Conservation (phyloP, 805 yeast species). For the Yarrowia yakushimensis region DNA sequence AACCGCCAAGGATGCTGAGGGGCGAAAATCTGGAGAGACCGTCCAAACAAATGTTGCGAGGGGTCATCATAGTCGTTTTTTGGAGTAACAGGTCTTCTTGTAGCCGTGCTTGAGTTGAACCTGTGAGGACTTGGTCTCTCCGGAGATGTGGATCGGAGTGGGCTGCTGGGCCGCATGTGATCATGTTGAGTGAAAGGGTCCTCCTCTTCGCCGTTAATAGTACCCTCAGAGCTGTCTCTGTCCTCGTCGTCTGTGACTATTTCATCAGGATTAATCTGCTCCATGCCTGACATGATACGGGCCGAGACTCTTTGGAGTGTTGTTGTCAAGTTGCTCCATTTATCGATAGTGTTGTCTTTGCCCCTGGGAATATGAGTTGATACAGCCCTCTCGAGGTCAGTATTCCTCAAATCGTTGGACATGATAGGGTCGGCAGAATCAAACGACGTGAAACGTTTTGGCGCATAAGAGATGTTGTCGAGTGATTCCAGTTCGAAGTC, state of each 20-base stretch:
- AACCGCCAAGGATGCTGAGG: slow-evolving; percentile 26
- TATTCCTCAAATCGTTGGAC: not conserved
- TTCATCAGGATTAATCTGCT: slow-evolving; percentile 1
- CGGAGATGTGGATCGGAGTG: not conserved
- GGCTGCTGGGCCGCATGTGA: not conserved
- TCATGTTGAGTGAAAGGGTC: not conserved
- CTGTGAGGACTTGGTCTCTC: not conserved
- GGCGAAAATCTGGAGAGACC: slow-evolving; percentile 29
- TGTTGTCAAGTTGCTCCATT: not conserved
- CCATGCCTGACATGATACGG: slow-evolving; percentile 1
- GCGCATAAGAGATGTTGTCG: not conserved
- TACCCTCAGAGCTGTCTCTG: not conserved
- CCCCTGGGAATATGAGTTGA: not conserved
- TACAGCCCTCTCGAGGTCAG: not conserved
- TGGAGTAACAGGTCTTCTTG: not conserved
- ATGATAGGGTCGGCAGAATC: slow-evolving; percentile 1
- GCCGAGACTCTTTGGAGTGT: slow-evolving; percentile 8
- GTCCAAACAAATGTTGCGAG: slow-evolving; percentile 27
- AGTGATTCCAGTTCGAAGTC: slow-evolving; percentile 5
- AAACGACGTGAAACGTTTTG: not conserved
- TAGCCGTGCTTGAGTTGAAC: not conserved
- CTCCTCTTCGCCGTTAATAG: not conserved
- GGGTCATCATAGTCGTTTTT: not conserved
- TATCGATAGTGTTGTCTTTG: not conserved
- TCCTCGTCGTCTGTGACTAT: not conserved